These are phyloP conservation scores for Plasmodium adleri DNA, from an alignment of 169 alveolate genomes.

Conservation along the genomic window DNA sequence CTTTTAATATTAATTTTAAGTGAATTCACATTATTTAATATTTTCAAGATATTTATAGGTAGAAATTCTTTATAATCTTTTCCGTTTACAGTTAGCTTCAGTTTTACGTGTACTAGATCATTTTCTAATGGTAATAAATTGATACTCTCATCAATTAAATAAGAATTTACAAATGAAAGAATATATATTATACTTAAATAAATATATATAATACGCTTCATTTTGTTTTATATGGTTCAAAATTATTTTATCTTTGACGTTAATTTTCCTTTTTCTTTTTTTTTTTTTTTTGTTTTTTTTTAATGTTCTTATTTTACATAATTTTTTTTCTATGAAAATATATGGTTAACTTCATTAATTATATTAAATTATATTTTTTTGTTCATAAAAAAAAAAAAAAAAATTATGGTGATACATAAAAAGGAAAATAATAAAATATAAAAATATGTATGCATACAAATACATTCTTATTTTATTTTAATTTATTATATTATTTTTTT, in stretches of 20 bases:
- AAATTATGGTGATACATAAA: neutral
- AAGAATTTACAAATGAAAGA: conserved; percentile 43
- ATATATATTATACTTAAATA: conserved; percentile 24
- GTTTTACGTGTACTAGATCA: conserved; percentile 57
- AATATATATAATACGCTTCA: conserved; percentile 57
- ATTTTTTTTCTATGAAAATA: conserved; percentile 2
- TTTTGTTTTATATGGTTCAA: conserved; percentile 18
- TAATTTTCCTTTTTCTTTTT: too few relatives aligned
- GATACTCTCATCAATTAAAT: conserved; percentile 62
- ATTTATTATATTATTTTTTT: neutral
- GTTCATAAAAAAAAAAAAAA: conserved; percentile 1
- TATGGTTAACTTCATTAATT: neutral
- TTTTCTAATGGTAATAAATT: conserved; percentile 59
- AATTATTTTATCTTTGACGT: neutral
- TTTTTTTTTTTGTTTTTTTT: neutral
- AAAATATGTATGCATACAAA: too few relatives aligned
- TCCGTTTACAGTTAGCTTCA: conserved; percentile 64
- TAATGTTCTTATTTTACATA: neutral
- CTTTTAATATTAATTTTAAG: conserved; percentile 74
- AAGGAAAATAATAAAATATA: neutral
- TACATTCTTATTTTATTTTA: neutral
- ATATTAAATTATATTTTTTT: neutral
- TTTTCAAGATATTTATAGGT: conserved; percentile 56
- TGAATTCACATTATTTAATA: conserved; percentile 63
- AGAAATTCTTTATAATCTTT: conserved; percentile 67